A percentile compares a stretch with the other conserved stretches of the same genome.
Evolutionary conservation across 495 filamentous ascomycete species (phyloP).

Genomic region (Hypoxylon fuscum): DNA sequence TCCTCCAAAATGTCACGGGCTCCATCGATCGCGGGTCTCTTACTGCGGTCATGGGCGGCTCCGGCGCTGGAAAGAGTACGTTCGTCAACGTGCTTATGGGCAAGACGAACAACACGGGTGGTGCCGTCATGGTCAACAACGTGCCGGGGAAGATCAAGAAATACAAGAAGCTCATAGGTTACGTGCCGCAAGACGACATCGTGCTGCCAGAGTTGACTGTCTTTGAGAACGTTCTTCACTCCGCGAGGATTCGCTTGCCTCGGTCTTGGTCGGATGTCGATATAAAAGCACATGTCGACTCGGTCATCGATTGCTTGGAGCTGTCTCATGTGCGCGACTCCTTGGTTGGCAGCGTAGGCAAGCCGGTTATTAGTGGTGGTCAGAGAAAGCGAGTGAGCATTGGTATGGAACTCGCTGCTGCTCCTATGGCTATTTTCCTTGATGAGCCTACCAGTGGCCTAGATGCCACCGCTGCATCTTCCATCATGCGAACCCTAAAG

Average conservation of each 20-base stretch:
- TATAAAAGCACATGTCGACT: constrained; percentile 54
- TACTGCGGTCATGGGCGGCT: constrained; percentile 61
- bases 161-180: constrained; percentile 65
- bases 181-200: constrained; percentile 63
- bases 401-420: constrained; percentile 68
- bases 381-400: constrained; percentile 62
- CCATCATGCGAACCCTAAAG: constrained; percentile 62
- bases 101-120: constrained; percentile 54
- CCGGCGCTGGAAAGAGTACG: constrained; percentile 59
- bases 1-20: constrained; percentile 60
- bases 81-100: constrained; percentile 66
- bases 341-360: constrained; percentile 53
- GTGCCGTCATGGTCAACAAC: constrained; percentile 58
- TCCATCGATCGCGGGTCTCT: constrained; percentile 60
- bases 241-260: constrained; percentile 60
- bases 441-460: constrained; percentile 73
- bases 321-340: constrained; percentile 55
- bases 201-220: constrained; percentile 62
- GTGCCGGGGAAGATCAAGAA: constrained; percentile 54
- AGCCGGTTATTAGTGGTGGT: constrained; percentile 59
- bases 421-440: constrained; percentile 71
- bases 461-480: constrained; percentile 69
- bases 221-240: constrained; percentile 62
- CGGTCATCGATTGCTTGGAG: constrained; percentile 56
- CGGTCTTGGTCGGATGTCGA: constrained; percentile 49